Conservation (phyloP, 139 green algal genomes). For the Closterium sp. region DNA sequence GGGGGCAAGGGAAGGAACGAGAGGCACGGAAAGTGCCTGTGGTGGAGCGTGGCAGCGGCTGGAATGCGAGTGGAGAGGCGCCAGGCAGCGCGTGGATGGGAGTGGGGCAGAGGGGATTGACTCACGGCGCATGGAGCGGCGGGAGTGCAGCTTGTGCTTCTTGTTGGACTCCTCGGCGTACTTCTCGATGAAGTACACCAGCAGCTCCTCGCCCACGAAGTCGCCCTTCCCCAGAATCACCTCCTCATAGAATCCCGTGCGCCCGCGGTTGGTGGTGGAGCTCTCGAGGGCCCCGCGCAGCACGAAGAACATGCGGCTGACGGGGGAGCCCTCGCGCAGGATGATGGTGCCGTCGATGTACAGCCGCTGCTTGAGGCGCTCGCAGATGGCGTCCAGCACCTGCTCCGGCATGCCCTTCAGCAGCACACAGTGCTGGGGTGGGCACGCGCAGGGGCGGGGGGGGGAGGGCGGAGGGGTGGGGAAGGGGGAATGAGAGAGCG, state of each 20-base stretch:
- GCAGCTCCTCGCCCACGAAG: conserved; percentile 45
- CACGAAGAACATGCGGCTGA: conserved; percentile 46
- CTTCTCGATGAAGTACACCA: conserved; percentile 35
- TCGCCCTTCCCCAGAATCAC: conserved; percentile 1
- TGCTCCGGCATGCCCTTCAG: conserved; percentile 24
- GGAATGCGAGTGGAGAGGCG: background rate
- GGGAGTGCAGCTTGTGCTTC: background rate
- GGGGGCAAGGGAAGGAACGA: background rate
- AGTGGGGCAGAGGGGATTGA: background rate
- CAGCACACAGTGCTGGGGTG: background rate
- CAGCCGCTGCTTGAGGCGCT: conserved; percentile 20
- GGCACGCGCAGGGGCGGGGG: background rate
- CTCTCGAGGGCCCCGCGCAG: conserved; percentile 28
- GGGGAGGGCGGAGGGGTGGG: background rate
- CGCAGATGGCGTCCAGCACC: conserved; percentile 41
- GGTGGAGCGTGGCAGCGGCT: background rate
- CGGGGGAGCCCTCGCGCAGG: conserved; percentile 32
- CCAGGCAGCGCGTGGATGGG: background rate
- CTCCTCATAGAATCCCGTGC: conserved; percentile 39
- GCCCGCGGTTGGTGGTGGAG: conserved; percentile 16
- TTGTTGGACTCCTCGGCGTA: background rate
- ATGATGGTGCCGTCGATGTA: conserved; percentile 34
- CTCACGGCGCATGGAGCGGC: conserved; percentile 4
- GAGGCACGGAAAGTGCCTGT: background rate
- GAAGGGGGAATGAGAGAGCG: background rate